These are phyloP conservation scores for Apostasia shenzhenica DNA, from an alignment of 106 monocot species.

Conservation along the genomic window DNA sequence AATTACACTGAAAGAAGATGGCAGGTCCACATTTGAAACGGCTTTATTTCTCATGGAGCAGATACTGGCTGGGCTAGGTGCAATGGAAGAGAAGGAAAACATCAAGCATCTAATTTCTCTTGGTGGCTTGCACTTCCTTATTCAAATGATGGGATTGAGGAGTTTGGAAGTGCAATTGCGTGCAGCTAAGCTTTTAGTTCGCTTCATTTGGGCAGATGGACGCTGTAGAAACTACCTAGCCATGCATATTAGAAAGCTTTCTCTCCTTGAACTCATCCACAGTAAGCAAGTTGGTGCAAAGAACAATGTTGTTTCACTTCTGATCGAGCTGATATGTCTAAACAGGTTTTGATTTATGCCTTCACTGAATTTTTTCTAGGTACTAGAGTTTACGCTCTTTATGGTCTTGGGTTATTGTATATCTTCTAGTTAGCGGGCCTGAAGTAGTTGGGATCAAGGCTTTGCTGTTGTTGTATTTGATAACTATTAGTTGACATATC, in stretches of 20 bases:
- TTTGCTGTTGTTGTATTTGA: too few species aligned
- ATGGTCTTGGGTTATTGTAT: too few species aligned
- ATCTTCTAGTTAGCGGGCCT: too few species aligned
- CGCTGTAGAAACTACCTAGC: constrained; percentile 42
- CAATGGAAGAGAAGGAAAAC: constrained; percentile 27
- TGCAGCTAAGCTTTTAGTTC: constrained; percentile 15
- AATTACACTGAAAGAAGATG: background rate
- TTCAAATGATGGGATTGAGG: constrained; percentile 20
- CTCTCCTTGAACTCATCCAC: constrained; percentile 36
- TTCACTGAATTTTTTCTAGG: too few species aligned
- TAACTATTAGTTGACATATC: too few species aligned
- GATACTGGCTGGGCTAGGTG: constrained; percentile 15
- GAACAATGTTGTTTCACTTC: constrained; percentile 17
- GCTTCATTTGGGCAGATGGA: constrained; percentile 42
- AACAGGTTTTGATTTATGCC: constrained; percentile 20
- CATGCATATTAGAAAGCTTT: constrained; percentile 9
- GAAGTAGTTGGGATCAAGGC: too few species aligned
- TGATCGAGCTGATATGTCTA: constrained; percentile 43
- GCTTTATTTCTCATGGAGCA: constrained; percentile 24
- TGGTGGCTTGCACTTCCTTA: constrained; percentile 39
- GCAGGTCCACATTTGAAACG: constrained; percentile 19
- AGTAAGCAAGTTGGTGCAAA: constrained; percentile 25
- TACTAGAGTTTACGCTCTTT: too few species aligned
- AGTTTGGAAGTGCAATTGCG: constrained; percentile 19
- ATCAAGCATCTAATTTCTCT: constrained; percentile 34